Conservation (phyloP, 1,139 yeast genomes). For the Suhomyces atakaporum region DNA sequence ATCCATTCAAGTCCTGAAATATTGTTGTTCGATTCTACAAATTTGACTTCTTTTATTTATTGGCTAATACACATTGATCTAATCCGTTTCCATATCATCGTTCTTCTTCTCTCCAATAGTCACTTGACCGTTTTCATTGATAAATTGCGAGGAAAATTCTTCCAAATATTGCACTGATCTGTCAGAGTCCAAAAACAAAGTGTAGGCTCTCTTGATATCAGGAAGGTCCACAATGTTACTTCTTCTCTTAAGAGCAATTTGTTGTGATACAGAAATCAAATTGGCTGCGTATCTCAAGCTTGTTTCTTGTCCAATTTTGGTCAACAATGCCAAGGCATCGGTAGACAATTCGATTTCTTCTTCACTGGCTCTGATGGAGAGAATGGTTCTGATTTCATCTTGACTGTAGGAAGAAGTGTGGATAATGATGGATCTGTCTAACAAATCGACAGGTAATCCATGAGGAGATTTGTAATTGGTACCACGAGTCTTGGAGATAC, state of each 20-base stretch:
- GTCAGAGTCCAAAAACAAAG: conserved; percentile 82
- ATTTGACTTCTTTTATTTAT: too few species aligned
- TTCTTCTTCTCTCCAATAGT: conserved; percentile 40
- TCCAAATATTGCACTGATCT: conserved; percentile 83
- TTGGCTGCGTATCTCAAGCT: conserved; percentile 92
- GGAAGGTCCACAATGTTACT: conserved; percentile 67
- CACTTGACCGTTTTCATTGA: conserved; percentile 72
- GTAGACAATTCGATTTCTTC: conserved; percentile 86
- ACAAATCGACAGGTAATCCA: conserved; percentile 91
- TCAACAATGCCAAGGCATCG: conserved; percentile 86
- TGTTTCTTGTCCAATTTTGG: conserved; percentile 92
- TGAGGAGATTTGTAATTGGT: conserved; percentile 94
- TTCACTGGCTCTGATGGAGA: conserved; percentile 90
- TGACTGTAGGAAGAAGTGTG: conserved; percentile 76
- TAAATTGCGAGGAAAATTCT: conserved; percentile 65
- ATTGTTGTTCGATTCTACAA: too few species aligned
- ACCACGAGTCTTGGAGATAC: conserved; percentile 89
- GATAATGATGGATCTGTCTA: conserved; percentile 91
- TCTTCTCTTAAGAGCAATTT: conserved; percentile 82
- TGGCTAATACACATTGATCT: conserved; percentile 9
- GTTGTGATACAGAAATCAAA: conserved; percentile 84
- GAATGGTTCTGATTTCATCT: conserved; percentile 82
- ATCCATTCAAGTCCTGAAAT: too few species aligned
- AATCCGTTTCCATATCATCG: conserved; percentile 54
- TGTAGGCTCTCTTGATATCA: conserved; percentile 86